Evolutionary conservation across 2,329 filamentous ascomycete species (phyloP).

Genomic region (Microdochium nivale): DNA sequence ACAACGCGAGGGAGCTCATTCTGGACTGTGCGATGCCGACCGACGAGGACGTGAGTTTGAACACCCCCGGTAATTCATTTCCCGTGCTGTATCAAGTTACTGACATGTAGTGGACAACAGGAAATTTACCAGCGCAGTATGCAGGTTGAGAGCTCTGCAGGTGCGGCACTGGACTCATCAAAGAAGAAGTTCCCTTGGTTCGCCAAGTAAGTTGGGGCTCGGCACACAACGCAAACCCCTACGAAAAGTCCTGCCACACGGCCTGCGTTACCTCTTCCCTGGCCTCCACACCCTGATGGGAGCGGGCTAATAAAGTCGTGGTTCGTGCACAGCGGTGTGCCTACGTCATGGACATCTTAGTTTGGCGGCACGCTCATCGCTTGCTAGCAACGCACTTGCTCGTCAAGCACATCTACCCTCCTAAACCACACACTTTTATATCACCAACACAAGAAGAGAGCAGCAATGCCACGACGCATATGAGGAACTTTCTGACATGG

Average conservation of each 20-base stretch:
- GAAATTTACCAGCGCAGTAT: constrained; percentile 57
- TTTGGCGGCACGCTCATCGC: too few relatives aligned
- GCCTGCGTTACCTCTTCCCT: background rate
- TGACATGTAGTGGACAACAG: constrained; percentile 22
- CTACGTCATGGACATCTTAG: background rate
- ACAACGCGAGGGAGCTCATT: constrained; percentile 65
- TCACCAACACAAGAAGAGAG: background rate
- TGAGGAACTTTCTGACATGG: background rate
- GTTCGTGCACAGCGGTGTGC: background rate
- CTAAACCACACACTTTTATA: too few relatives aligned
- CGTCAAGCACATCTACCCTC: background rate
- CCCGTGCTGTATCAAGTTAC: constrained; percentile 9
- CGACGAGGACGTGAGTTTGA: constrained; percentile 72
- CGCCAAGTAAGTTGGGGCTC: constrained; percentile 30
- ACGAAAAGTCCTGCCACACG: background rate
- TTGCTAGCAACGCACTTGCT: too few relatives aligned
- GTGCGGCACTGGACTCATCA: constrained; percentile 33
- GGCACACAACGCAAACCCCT: background rate
- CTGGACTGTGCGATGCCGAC: constrained; percentile 73
- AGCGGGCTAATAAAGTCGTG: background rate
- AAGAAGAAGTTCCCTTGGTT: constrained; percentile 64
- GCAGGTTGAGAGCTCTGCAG: constrained; percentile 44
- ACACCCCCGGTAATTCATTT: background rate
- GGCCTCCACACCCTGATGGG: background rate
- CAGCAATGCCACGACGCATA: background rate